These are phyloP conservation scores for Cudoniella acicularis DNA, from an alignment of 495 filamentous ascomycete species.

Conservation along the genomic window DNA sequence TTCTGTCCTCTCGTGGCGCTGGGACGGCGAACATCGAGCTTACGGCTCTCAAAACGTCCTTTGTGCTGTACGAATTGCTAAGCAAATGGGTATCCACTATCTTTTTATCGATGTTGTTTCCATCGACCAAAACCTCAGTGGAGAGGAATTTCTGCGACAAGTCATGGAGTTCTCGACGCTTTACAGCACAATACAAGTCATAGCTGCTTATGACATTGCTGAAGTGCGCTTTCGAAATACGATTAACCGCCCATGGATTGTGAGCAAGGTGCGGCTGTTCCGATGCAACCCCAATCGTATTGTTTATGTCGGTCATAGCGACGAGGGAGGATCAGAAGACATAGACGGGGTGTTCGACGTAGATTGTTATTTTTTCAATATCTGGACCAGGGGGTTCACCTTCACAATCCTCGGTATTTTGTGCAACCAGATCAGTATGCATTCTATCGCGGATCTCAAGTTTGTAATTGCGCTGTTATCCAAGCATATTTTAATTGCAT, in stretches of 20 bases:
- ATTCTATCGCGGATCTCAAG: background rate
- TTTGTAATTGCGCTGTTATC: background rate
- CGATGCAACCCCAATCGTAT: background rate
- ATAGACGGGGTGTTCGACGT: background rate
- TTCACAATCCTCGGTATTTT: background rate
- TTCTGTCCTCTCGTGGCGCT: background rate
- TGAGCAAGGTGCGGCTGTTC: background rate
- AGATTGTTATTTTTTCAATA: background rate
- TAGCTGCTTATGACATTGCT: background rate
- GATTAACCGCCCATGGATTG: background rate
- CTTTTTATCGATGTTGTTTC: conserved; percentile 4
- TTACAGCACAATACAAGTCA: background rate
- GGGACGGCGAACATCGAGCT: background rate
- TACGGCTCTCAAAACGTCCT: background rate
- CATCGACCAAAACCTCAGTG: background rate
- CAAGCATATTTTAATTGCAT: background rate
- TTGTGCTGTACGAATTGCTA: background rate
- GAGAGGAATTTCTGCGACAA: background rate
- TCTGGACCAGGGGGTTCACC: background rate
- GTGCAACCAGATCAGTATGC: background rate
- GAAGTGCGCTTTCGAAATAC: background rate
- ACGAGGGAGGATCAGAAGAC: background rate
- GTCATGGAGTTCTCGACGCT: conserved; percentile 3
- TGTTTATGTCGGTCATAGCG: background rate
- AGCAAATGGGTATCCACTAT: background rate